Percentiles rank a stretch among this genome's conserved stretches.
phyloP scores from a whole-genome alignment of 2,329 filamentous ascomycete species.

The Cladophialophora chaetospira region DNA sequence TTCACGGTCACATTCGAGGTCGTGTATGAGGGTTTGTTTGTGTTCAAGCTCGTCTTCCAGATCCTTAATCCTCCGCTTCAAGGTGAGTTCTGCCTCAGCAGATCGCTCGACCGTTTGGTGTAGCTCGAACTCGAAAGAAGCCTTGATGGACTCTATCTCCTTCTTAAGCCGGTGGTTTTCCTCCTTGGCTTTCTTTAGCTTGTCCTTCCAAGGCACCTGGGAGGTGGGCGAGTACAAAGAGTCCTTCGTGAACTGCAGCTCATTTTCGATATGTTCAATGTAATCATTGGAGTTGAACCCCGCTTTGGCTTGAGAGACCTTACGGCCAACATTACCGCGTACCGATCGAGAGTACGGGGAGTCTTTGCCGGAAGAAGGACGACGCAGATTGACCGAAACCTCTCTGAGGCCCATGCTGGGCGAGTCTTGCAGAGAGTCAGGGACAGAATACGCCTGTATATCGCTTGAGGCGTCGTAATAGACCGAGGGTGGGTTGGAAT shows the following conservation, averaged over 20 bases:
- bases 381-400: conserved; percentile 32
- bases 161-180: conserved; percentile 39
- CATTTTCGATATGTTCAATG: conserved; percentile 53
- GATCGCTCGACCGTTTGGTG: conserved; percentile 37
- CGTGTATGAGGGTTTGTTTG: conserved; percentile 37
- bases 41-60: conserved; percentile 39
- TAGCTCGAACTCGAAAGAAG: conserved; percentile 40
- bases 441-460: conserved; percentile 21
- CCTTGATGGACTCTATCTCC: conserved; percentile 38
- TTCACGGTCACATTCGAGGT: conserved; percentile 39
- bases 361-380: conserved; percentile 29
- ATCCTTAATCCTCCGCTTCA: conserved; percentile 37
- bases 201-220: conserved; percentile 32
- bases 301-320: conserved; percentile 29
- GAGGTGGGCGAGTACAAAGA: conserved; percentile 43
- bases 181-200: conserved; percentile 35
- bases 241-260: conserved; percentile 46
- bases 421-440: conserved; percentile 21
- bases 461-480: conserved; percentile 28
- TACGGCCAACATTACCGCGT: conserved; percentile 21
- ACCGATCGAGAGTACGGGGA: conserved; percentile 29
- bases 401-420: conserved; percentile 34
- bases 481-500: conserved; percentile 16
- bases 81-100: conserved; percentile 35
- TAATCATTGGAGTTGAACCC: conserved; percentile 48